These are phyloP conservation scores for Solanum pennellii DNA, from an alignment of 257 asterid genomes.

Conservation along the genomic window DNA sequence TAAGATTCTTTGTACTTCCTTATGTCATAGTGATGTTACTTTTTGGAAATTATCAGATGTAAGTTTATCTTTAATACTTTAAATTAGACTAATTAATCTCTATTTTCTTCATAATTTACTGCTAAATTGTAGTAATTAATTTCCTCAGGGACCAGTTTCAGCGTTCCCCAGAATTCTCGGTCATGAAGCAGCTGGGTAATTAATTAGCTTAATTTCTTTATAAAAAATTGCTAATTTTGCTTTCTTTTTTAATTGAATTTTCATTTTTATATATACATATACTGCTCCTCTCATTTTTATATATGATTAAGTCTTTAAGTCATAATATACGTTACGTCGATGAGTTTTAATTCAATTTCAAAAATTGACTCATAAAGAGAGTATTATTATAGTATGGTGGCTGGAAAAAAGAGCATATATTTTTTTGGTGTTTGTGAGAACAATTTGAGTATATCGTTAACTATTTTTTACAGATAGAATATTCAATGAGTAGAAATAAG, in stretches of 20 bases:
- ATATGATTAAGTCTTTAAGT: no score
- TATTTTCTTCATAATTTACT: neutral
- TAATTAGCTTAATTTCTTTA: neutral
- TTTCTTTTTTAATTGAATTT: neutral
- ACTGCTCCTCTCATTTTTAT: no score
- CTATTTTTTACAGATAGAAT: neutral
- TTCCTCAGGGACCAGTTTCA: slow-evolving; percentile 13
- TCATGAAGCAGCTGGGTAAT: slow-evolving; percentile 40
- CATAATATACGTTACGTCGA: neutral
- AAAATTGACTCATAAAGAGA: no score
- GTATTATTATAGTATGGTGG: neutral
- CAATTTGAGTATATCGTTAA: neutral
- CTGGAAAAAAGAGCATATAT: neutral
- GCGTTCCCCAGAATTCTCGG: slow-evolving; percentile 33
- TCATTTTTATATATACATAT: no score
- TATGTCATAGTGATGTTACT: slow-evolving; percentile 34
- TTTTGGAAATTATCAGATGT: slow-evolving; percentile 21
- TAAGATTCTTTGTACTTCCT: slow-evolving; percentile 37
- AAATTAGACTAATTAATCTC: neutral
- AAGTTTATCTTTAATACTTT: neutral
- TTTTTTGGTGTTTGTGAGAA: neutral
- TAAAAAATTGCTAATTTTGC: neutral
- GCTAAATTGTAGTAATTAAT: neutral
- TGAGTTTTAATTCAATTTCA: no score
- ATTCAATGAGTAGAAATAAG: no score